Conservation (phyloP, 257 asterid genomes). For the Rehmannia glutinosa region DNA sequence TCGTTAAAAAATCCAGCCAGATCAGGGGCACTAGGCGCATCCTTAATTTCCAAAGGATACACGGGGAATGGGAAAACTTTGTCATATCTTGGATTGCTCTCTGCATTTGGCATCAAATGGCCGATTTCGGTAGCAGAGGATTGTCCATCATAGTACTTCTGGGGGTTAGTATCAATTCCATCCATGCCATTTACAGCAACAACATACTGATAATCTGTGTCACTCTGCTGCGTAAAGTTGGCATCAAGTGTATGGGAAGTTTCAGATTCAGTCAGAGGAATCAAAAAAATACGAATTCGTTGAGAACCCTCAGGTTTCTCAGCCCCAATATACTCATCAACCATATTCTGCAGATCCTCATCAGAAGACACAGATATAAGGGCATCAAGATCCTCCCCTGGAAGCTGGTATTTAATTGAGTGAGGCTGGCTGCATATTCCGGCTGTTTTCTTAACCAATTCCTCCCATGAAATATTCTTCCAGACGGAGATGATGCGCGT, state of each 20-base stretch:
- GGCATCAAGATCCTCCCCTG: slow-evolving; percentile 96
- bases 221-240: slow-evolving; percentile 21
- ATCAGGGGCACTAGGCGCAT: slow-evolving; percentile 29
- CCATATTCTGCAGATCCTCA: slow-evolving; percentile 90
- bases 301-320: slow-evolving; percentile 52
- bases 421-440: slow-evolving; percentile 53
- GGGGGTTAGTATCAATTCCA: no score
- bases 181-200: slow-evolving; percentile 83
- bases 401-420: slow-evolving; percentile 84
- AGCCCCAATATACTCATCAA: slow-evolving; percentile 73
- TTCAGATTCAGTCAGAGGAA: slow-evolving; percentile 65
- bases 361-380: slow-evolving; percentile 77
- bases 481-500: slow-evolving; percentile 74
- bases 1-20: slow-evolving; percentile 17
- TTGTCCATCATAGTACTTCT: no score
- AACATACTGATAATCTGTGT: slow-evolving; percentile 69
- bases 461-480: slow-evolving; percentile 69
- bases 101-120: slow-evolving; percentile 32
- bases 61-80: slow-evolving; percentile 26
- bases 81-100: slow-evolving; percentile 26
- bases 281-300: slow-evolving; percentile 75
- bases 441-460: slow-evolving; percentile 52
- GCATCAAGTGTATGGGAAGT: slow-evolving; percentile 55
- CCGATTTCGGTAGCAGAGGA: slow-evolving; percentile 27
- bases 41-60: slow-evolving; percentile 31